Base-by-base conservation (phyloP, 805 yeast species). In the Jamesozyma piceae region DNA sequence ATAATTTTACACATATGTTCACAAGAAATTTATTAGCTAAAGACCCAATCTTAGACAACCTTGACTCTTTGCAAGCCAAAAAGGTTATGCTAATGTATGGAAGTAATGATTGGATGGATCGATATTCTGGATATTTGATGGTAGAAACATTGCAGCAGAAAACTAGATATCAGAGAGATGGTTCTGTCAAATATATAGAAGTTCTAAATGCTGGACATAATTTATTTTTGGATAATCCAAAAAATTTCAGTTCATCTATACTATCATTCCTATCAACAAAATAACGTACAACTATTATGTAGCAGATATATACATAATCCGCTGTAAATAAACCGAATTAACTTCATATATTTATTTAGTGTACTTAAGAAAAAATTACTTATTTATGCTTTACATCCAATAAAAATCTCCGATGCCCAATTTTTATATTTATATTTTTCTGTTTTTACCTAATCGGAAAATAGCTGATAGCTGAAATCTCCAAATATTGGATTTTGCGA, bases 101-200 rank as follows among this genome's bases (percentile, higher is more conserved):
- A 0, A 74, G 78, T 48, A 75, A 68, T 48, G 94, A 84, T 55
- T 83, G 84, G 70, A 83, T 82, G 92, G 72, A 77, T 52, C 60
- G 69, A 1, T 69, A 66, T 33, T 81, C 82, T 0, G 82, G 82
- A 1, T 52, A 46, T 32, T 35, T 31, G 38, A 53, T 50, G 48
- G 50, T 44, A 9, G 48, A 52, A 14, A 41, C 43, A 17, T 44
- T 53, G 17, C 48, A 49, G 10, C 41, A 51, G 20, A 26, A 27
- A 13, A 40, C 43, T 17, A 29, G 39, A 11, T 44, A 46, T 17
- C 35, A 32, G 30, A 20, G 31, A 18, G 22, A 36, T 21, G 53
- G 54, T 6, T 26, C 42, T 2, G n/a, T 38, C 3, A 29, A 41
- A 8, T 60, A 51, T 34, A 37, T 42, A 6, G 59, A 58, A 24